Conservation (phyloP, 208 protist genomes). For the Strigomonas galati region DNA sequence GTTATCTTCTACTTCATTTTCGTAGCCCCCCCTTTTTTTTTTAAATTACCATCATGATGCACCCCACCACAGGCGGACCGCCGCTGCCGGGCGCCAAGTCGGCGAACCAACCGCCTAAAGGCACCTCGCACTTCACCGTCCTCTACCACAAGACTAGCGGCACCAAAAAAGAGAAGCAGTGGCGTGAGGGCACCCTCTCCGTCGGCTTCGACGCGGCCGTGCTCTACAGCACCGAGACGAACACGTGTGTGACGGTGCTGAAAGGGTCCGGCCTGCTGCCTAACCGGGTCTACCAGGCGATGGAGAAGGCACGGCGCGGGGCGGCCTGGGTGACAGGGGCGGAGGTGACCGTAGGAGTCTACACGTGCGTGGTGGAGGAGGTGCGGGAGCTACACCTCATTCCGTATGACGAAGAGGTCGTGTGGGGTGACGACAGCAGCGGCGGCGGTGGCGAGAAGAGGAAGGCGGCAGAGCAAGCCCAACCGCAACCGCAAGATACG, state of each 20-base stretch:
- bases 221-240: conserved; percentile 37
- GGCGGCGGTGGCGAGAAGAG: neutral
- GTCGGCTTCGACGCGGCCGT: conserved; percentile 40
- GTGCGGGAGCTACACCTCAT: conserved; percentile 68
- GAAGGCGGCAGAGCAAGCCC: neutral
- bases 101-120: too few relatives aligned
- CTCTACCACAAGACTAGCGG: conserved; percentile 34
- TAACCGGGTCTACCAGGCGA: conserved; percentile 39
- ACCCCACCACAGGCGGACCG: too few relatives aligned
- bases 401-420: conserved; percentile 26
- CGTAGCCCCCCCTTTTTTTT: too few relatives aligned
- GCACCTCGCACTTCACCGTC: conserved; percentile 53
- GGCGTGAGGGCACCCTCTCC: conserved; percentile 42
- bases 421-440: conserved; percentile 4
- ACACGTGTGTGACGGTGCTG: conserved; percentile 25
- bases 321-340: conserved; percentile 43
- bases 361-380: conserved; percentile 53
- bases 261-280: conserved; percentile 42
- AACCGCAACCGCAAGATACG: too few relatives aligned
- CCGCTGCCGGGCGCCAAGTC: too few relatives aligned
- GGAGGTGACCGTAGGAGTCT: conserved; percentile 42
- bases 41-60: too few relatives aligned
- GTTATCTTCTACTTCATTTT: neutral
- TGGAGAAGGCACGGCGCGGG: conserved; percentile 53
- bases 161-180: conserved; percentile 40